These are phyloP conservation scores for Tulasnella sp. DNA, from an alignment of 768 basidiomycete species.

Conservation along the genomic window DNA sequence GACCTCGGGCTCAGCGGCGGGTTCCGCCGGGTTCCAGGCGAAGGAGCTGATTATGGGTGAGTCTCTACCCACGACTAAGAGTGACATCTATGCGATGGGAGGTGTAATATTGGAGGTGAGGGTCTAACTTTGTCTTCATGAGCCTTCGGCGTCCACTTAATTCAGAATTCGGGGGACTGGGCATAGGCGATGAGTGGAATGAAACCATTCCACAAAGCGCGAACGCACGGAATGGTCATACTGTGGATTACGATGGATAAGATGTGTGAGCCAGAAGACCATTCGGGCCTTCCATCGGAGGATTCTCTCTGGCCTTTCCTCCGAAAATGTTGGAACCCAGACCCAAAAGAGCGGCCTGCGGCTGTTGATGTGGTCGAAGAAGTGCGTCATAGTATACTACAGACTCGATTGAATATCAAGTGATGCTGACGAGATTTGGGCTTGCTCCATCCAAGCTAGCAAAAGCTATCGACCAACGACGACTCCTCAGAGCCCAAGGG, in stretches of 20 bases:
- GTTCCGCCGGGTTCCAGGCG: neutral
- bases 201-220: neutral
- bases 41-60: slow-evolving; percentile 5
- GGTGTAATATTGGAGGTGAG: neutral
- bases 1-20: neutral
- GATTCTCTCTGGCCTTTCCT: slow-evolving; percentile 10
- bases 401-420: neutral
- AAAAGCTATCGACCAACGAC: neutral
- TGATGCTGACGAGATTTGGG: neutral
- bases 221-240: neutral
- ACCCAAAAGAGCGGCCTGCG: neutral
- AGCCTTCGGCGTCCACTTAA: neutral
- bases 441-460: neutral
- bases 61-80: neutral
- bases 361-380: neutral
- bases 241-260: neutral
- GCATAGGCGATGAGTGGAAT: neutral
- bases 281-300: neutral
- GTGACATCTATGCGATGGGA: slow-evolving; percentile 10
- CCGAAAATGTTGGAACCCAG: neutral
- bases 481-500: neutral
- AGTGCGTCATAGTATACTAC: neutral
- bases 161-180: neutral
- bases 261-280: neutral
- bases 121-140: neutral